Percentiles rank a stretch among this genome's conserved stretches.
Conservation (phyloP, 2,329 filamentous ascomycete genomes). For the Fusarium pininemorale region DNA sequence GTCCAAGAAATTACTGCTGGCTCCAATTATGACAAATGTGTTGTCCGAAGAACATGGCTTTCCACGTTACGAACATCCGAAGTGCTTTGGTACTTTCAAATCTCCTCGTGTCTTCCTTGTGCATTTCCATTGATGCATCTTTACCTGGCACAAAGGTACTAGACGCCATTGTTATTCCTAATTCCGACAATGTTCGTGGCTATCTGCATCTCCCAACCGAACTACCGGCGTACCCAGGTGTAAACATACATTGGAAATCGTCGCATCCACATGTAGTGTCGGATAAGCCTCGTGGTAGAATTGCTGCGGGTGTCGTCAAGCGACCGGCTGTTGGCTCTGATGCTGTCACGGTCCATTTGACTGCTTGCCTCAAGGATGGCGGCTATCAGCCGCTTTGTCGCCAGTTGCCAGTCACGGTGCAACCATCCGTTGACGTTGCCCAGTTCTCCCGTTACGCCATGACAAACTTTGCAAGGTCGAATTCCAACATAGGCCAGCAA, state of each 20-base stretch:
- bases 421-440: neutral
- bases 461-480: neutral
- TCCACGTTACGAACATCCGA: neutral
- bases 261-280: neutral
- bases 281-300: neutral
- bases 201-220: neutral
- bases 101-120: neutral
- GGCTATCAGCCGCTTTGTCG: neutral
- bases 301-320: neutral
- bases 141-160: neutral
- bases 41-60: neutral
- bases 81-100: neutral
- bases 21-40: accelerated
- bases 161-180: neutral
- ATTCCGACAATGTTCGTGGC: neutral
- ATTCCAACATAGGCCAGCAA: neutral
- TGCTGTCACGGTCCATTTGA: neutral
- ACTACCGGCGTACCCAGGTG: neutral
- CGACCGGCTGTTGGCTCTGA: neutral
- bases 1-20: accelerated
- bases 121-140: neutral
- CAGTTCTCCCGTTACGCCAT: neutral
- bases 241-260: neutral
- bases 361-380: neutral
- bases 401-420: neutral